Evolutionary conservation across 2,329 filamentous ascomycete species (phyloP).

Genomic region (Fusarium subglutinans): DNA sequence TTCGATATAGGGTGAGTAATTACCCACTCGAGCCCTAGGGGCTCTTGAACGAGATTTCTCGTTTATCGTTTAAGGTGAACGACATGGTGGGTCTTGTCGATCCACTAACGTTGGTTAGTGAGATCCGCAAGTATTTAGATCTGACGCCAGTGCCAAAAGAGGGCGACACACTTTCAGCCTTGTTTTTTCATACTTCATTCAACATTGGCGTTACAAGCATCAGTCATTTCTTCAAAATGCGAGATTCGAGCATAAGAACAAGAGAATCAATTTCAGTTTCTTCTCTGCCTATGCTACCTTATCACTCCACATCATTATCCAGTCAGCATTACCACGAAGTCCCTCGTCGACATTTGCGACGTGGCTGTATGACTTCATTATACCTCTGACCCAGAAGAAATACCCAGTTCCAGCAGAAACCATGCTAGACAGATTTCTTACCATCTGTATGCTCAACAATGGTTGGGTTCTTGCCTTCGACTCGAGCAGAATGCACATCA

Average conservation of each 20-base stretch:
- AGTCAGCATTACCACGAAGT: background rate
- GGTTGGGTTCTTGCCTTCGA: background rate
- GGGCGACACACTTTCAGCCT: background rate
- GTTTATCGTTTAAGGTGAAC: background rate
- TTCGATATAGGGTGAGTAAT: no score
- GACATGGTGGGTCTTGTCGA: background rate
- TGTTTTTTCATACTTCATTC: background rate
- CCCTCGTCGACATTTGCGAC: background rate
- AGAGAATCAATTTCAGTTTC: rapidly evolving
- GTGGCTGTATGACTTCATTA: background rate
- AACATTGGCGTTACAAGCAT: background rate
- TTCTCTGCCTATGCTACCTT: background rate
- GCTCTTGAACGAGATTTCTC: background rate
- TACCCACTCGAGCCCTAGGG: rapidly evolving
- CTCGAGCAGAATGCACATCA: background rate
- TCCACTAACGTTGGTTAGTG: no score
- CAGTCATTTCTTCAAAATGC: background rate
- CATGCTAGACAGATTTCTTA: background rate
- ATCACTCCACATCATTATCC: background rate
- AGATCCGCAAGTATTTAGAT: background rate
- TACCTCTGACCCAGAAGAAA: background rate
- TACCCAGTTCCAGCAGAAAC: rapidly evolving
- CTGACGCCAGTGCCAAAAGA: background rate
- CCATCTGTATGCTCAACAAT: background rate
- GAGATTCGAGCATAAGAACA: rapidly evolving